phyloP scores from a whole-genome alignment of 2,329 filamentous ascomycete species.

The Pseudogymnoascus sp. region DNA sequence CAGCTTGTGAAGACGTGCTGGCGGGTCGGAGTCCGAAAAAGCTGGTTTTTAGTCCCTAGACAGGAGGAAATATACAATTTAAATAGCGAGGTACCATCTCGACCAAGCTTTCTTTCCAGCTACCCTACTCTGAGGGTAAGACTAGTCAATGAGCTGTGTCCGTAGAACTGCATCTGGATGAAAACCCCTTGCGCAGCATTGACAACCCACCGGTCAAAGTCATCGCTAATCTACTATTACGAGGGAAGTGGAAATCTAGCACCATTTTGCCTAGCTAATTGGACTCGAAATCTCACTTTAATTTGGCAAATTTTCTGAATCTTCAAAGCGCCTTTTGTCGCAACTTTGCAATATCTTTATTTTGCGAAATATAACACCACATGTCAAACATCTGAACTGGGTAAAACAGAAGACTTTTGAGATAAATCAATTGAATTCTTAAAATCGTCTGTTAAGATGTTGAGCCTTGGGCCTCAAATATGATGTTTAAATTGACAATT shows the following conservation, averaged over 20 bases:
- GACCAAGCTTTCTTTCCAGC: neutral
- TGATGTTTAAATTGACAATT: no score
- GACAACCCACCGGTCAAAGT: neutral
- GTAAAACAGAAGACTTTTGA: no score
- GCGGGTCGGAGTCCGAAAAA: neutral
- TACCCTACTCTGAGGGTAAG: neutral
- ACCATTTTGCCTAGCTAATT: no score
- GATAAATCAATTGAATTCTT: no score
- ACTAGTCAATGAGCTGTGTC: neutral
- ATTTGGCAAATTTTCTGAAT: neutral
- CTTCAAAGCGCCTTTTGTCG: neutral
- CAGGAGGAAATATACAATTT: no score
- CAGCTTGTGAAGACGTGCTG: neutral
- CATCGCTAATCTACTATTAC: neutral
- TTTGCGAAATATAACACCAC: neutral
- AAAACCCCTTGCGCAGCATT: neutral
- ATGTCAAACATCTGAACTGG: neutral
- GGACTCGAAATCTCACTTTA: no score
- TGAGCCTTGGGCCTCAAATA: neutral
- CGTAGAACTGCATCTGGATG: neutral
- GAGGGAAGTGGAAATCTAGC: neutral
- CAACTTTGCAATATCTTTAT: neutral
- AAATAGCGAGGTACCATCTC: neutral
- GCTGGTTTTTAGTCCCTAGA: neutral
- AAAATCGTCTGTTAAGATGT: no score